Percentiles rank a stretch among this genome's conserved stretches.
phyloP scores from a whole-genome alignment of 2,329 filamentous ascomycete species.

The Venturia oleaginea region DNA sequence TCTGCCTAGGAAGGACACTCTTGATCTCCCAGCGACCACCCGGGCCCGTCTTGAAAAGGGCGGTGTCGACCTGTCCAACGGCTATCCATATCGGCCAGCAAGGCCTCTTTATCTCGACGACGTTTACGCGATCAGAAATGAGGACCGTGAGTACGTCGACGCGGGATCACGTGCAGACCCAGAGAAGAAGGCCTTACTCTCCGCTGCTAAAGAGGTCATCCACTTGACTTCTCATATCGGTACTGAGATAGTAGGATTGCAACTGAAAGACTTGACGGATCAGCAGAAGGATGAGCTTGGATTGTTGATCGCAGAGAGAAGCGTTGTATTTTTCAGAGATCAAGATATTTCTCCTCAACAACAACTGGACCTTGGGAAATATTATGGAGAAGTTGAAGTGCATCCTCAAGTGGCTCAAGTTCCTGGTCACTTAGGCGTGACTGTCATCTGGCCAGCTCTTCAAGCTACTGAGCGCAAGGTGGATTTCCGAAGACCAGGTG shows the following conservation, averaged over 20 bases:
- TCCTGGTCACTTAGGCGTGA: constrained; percentile 45
- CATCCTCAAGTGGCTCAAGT: constrained; percentile 67
- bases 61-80: constrained; percentile 58
- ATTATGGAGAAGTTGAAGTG: constrained; percentile 57
- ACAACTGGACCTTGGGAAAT: constrained; percentile 42
- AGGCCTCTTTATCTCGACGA: constrained; percentile 62
- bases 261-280: constrained; percentile 51
- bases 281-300: constrained; percentile 54
- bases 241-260: constrained; percentile 55
- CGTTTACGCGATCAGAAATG: constrained; percentile 54
- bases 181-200: constrained; percentile 51
- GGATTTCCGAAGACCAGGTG: constrained; percentile 58
- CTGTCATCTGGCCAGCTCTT: constrained; percentile 62
- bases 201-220: constrained; percentile 53
- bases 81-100: constrained; percentile 62
- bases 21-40: constrained; percentile 51
- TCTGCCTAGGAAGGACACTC: constrained; percentile 53
- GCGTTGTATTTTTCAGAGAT: constrained; percentile 59
- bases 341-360: constrained; percentile 30
- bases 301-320: constrained; percentile 53
- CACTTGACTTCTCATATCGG: constrained; percentile 54
- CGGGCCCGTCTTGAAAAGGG: constrained; percentile 55
- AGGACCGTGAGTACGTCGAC: constrained; percentile 48
- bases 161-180: constrained; percentile 56
- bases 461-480: constrained; percentile 51